Percentiles rank a stretch among this genome's conserved stretches.
These are phyloP conservation scores for Sicyos edulis DNA, from an alignment of 306 rosid genomes.

Conservation along the genomic window DNA sequence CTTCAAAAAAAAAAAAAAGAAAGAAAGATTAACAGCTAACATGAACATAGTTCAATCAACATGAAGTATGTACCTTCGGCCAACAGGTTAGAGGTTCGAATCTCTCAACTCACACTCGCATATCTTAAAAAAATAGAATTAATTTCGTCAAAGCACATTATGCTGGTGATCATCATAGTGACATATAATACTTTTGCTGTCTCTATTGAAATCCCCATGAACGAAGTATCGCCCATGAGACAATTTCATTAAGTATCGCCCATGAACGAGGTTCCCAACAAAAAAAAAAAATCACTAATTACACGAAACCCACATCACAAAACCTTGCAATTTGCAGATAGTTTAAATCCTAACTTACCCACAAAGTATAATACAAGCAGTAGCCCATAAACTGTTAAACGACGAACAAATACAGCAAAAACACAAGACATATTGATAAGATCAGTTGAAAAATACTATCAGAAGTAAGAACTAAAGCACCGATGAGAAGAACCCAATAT, in stretches of 20 bases:
- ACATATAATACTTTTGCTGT: neutral
- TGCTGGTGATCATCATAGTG: neutral
- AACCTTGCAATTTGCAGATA: neutral
- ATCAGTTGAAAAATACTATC: neutral
- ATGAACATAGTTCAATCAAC: no score
- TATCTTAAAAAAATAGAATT: neutral
- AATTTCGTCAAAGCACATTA: conserved; percentile 7
- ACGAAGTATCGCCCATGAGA: no score
- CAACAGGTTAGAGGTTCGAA: no score
- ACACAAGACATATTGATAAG: neutral
- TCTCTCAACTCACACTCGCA: no score
- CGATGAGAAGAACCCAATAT: neutral
- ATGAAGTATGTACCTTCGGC: no score
- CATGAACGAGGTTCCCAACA: neutral
- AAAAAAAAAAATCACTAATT: neutral
- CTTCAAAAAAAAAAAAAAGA: no score
- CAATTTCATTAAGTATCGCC: neutral
- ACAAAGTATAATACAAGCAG: neutral
- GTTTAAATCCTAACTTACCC: neutral
- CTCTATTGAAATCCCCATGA: neutral
- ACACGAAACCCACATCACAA: conserved; percentile 16
- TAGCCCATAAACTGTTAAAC: neutral
- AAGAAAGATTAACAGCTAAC: no score
- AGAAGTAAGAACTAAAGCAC: neutral
- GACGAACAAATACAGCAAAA: neutral